These are phyloP conservation scores for Funneliformis geosporum DNA, from an alignment of 192 early-diverging fungal genomes.

Conservation along the genomic window DNA sequence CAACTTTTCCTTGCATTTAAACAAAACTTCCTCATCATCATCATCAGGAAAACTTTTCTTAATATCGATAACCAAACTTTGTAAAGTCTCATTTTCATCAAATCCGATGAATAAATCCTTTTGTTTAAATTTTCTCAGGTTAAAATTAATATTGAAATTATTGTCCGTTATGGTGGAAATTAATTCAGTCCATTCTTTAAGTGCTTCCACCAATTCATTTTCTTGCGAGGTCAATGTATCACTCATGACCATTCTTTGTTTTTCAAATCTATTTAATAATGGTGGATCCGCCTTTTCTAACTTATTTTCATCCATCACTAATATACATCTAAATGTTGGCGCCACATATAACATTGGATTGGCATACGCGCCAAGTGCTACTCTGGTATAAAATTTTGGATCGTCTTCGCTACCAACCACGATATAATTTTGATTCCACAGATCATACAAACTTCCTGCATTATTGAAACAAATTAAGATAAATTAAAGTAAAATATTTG, in stretches of 20 bases:
- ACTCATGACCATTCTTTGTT: conserved; percentile 20
- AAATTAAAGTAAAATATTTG: too few relatives aligned
- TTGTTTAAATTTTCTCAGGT: too few relatives aligned
- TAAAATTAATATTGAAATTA: too few relatives aligned
- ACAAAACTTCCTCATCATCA: background rate
- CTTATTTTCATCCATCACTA: conserved; percentile 32
- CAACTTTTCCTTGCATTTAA: conserved; percentile 2
- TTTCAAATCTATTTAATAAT: conserved; percentile 20
- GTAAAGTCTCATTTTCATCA: background rate
- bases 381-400: conserved; percentile 27
- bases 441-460: conserved; percentile 27
- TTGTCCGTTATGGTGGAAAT: conserved; percentile 14
- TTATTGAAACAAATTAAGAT: too few relatives aligned
- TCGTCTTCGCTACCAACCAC: conserved; percentile 12
- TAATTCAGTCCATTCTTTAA: conserved; percentile 11
- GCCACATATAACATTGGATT: conserved; percentile 33
- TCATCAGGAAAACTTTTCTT: background rate
- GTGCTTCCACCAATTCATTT: background rate
- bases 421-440: conserved; percentile 36
- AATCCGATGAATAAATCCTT: too few relatives aligned
- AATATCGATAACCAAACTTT: background rate
- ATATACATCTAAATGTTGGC: conserved; percentile 22
- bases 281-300: conserved; percentile 27
- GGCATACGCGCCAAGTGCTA: conserved; percentile 30
- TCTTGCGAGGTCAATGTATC: conserved; percentile 1